Evolutionary conservation across 1,139 yeast species (phyloP), one percentile per base, ranked within the genome.

Genomic region (Nakaseomyces bracarensis): DNA sequence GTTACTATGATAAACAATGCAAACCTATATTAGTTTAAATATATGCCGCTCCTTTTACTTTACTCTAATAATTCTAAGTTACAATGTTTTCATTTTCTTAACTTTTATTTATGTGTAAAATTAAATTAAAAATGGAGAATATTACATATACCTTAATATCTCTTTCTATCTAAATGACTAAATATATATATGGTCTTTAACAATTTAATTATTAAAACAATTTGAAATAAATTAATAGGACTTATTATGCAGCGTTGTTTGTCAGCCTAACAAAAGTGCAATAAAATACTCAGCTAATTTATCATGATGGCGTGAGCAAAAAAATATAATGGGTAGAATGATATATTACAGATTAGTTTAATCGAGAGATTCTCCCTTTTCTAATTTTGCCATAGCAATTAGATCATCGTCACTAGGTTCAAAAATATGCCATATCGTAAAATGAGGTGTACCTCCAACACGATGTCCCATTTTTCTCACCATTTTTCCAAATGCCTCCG

Each of bases 361-460:
- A 16, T 30, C 34, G 7, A 30, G 13, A n/a, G 10, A 7, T 11
- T 33, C 26, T 4, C 36, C 77, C 64, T 89, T 72, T 64, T 77
- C 94, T 68, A 33, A 14, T 18, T 33, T 71, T 2, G 85, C 82
- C 41, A 85, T 83, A 55, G 79, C 77, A 57, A 74, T 72, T 49
- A 86, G 68, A 63, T 89, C 96, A 57, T 89, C 96, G 60, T 83
- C 95, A 65, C 95, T 83, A 31, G 95, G 95, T 63, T 85, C 96
- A 62, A 84, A 85, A 47, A 85, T 81, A 61, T 85, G 96, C 96
- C 95, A 85, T 48, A 85, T 81, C 35, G 84, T 91, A 59, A 86
- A 85, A 64, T 85, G 94, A 5, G 95, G 95, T 51, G 85, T 69
- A 0, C 96, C 95, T 42, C 79, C 76, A 15, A 85, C 95, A 7